These are phyloP conservation scores for Acanthamoeba sp. DNA, from an alignment of 208 protist genomes.

Conservation along the genomic window DNA sequence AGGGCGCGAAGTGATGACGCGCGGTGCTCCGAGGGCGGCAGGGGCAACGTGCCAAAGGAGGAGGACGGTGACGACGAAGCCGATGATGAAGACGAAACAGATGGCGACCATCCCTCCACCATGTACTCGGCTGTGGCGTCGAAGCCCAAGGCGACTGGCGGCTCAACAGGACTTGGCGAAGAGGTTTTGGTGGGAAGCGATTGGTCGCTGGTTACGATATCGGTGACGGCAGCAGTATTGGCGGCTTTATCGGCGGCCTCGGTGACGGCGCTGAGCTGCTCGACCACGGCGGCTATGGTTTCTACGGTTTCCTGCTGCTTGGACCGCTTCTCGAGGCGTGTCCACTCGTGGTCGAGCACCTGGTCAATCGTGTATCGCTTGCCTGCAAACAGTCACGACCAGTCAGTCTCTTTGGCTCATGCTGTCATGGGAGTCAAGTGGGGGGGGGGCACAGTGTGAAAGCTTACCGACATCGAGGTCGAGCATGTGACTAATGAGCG, in stretches of 20 bases:
- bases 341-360: constrained; percentile 8
- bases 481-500: constrained; percentile 39
- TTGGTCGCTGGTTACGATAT: not conserved
- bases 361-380: constrained; percentile 11
- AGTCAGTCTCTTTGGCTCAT: too few relatives aligned
- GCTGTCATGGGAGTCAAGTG: too few relatives aligned
- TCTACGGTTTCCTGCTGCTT: not conserved
- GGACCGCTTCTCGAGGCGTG: not conserved
- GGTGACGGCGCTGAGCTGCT: not conserved
- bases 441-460: not conserved
- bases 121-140: not conserved
- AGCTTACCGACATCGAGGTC: not conserved
- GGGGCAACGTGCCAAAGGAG: not conserved
- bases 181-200: not conserved
- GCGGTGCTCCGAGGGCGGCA: not conserved
- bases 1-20: not conserved
- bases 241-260: not conserved
- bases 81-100: not conserved
- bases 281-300: not conserved
- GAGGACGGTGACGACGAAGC: not conserved
- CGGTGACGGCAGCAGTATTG: not conserved
- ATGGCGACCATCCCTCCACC: not conserved
- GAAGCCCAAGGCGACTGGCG: not conserved
- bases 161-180: too few relatives aligned
- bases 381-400: not conserved